Percentiles rank a stretch among this genome's conserved stretches.
phyloP scores from a whole-genome alignment of 2,329 filamentous ascomycete species.

The Septoria linicola region DNA sequence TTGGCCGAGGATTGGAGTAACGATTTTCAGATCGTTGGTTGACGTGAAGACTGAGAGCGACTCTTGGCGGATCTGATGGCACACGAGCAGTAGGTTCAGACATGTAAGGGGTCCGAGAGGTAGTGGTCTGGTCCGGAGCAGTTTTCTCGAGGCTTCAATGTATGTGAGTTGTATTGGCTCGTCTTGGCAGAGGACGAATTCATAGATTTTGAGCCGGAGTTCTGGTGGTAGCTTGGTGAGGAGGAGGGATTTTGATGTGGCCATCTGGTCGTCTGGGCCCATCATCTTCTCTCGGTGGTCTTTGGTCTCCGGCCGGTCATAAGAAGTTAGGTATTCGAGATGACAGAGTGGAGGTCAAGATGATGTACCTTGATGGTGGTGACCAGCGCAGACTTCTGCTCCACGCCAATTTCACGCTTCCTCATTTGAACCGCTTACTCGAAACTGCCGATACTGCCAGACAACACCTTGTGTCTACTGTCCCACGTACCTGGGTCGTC shows the following conservation, averaged over 20 bases:
- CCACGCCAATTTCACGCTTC: too few species aligned
- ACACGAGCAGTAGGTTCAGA: not conserved
- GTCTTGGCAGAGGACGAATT: not conserved
- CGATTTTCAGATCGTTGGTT: not conserved
- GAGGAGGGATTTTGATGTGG: not conserved
- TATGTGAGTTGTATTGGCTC: slow-evolving; percentile 1
- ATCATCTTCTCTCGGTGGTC: not conserved
- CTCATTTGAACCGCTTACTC: too few species aligned
- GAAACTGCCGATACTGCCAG: not conserved
- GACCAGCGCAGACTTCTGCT: too few species aligned
- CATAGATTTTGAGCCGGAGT: slow-evolving; percentile 6
- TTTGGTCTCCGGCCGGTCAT: too few species aligned
- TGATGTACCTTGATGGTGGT: too few species aligned
- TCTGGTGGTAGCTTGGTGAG: slow-evolving; percentile 1
- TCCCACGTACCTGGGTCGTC: not conserved
- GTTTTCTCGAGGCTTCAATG: not conserved
- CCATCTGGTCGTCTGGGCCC: not conserved
- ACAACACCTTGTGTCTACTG: not conserved
- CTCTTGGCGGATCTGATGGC: not conserved
- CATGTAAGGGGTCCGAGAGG: too few species aligned
- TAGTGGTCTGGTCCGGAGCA: too few species aligned
- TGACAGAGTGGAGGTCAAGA: too few species aligned
- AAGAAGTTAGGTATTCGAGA: too few species aligned
- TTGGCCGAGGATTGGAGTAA: not conserved
- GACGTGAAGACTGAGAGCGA: not conserved